These are phyloP conservation scores for Cicer arietinum DNA, from an alignment of 306 rosid genomes.

Conservation along the genomic window DNA sequence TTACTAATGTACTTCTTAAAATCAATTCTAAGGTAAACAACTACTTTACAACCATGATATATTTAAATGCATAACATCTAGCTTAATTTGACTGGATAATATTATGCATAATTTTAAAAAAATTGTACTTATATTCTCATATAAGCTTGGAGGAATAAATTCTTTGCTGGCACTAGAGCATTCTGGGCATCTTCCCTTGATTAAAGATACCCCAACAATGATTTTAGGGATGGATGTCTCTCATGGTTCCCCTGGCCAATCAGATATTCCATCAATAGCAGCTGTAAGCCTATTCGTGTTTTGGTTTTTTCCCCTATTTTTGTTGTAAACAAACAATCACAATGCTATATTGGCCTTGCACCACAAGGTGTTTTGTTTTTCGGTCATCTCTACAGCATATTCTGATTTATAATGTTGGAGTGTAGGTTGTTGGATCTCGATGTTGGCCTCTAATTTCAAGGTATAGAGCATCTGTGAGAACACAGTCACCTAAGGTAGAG, in stretches of 20 bases:
- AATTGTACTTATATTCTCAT: constrained; percentile 31
- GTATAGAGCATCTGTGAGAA: constrained; percentile 85
- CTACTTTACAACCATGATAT: constrained; percentile 28
- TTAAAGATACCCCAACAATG: constrained; percentile 81
- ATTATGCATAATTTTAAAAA: constrained; percentile 21
- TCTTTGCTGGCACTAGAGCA: constrained; percentile 85
- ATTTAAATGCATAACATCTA: not conserved
- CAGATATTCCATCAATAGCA: constrained; percentile 84
- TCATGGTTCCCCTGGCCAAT: constrained; percentile 71
- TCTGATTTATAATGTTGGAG: constrained; percentile 41
- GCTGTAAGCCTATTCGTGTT: constrained; percentile 61
- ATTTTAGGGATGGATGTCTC: constrained; percentile 98
- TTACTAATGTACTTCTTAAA: constrained; percentile 86
- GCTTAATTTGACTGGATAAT: not conserved
- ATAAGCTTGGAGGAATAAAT: constrained; percentile 90
- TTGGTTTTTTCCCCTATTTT: not conserved
- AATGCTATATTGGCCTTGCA: constrained; percentile 28
- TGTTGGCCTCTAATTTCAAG: constrained; percentile 88
- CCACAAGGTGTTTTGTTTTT: constrained; percentile 31
- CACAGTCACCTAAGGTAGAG: constrained; percentile 82
- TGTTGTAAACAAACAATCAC: not conserved
- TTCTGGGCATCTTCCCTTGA: constrained; percentile 67
- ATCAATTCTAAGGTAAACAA: constrained; percentile 84
- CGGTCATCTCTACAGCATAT: constrained; percentile 18
- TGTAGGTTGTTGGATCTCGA: constrained; percentile 90